These are phyloP conservation scores for Sphagnum magellanicum DNA, from an alignment of 228 moss, liverwort and hornwort species.

Conservation along the genomic window DNA sequence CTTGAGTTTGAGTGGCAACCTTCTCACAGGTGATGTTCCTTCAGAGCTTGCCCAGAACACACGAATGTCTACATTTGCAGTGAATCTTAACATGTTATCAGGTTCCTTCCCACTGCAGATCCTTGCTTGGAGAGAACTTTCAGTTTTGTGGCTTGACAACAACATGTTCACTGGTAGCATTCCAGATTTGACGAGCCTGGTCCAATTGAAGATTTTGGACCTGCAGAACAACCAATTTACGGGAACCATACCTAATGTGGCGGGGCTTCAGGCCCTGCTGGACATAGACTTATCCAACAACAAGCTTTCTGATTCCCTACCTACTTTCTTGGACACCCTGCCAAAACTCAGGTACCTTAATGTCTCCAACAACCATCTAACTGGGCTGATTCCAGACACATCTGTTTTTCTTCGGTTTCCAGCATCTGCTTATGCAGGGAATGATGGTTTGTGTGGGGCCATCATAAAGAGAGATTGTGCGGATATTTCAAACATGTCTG, in stretches of 20 bases:
- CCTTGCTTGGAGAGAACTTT: background rate
- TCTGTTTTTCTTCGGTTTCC: background rate
- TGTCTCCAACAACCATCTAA: background rate
- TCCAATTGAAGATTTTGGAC: background rate
- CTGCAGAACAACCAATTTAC: background rate
- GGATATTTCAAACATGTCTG: background rate
- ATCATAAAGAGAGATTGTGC: background rate
- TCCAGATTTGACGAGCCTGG: background rate
- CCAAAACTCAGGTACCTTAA: background rate
- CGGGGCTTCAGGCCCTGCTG: background rate
- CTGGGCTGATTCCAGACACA: background rate
- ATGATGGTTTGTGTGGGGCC: background rate
- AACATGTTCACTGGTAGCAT: background rate
- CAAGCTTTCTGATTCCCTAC: background rate
- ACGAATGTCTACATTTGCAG: background rate
- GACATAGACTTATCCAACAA: background rate
- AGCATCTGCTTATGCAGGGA: background rate
- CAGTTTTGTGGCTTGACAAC: background rate
- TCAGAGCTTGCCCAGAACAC: background rate
- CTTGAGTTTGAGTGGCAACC: background rate
- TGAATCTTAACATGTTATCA: background rate
- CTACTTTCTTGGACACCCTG: background rate
- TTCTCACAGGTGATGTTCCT: background rate
- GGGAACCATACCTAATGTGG: background rate
- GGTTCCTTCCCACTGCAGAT: background rate